These are phyloP conservation scores for Solanum sejunctum DNA, from an alignment of 257 asterid species.

Conservation along the genomic window DNA sequence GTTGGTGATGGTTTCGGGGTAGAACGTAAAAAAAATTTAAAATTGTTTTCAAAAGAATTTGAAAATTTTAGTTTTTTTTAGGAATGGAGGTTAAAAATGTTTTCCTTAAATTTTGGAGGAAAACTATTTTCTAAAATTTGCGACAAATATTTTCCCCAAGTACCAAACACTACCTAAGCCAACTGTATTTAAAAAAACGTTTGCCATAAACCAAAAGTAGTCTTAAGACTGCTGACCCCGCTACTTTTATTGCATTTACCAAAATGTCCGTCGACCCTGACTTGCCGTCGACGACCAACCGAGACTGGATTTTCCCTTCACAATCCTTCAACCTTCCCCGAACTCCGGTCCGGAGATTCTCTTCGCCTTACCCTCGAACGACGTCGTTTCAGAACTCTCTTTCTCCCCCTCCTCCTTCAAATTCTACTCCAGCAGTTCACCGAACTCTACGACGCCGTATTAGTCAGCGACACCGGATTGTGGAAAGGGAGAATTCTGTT, in stretches of 20 bases:
- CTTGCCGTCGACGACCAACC: background rate
- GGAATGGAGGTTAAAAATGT: no score
- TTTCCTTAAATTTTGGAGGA: no score
- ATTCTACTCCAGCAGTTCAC: background rate
- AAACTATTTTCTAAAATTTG: no score
- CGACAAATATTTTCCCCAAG: no score
- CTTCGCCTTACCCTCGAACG: conserved; percentile 34
- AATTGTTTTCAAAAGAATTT: no score
- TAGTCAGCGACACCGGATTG: conserved; percentile 8
- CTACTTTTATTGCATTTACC: background rate
- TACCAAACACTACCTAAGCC: no score
- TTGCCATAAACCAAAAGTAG: background rate
- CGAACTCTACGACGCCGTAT: conserved; percentile 31
- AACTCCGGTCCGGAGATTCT: conserved; percentile 39
- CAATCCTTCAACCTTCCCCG: conserved; percentile 28
- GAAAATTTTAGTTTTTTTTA: no score
- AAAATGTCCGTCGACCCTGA: background rate
- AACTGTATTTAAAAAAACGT: background rate
- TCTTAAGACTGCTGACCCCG: background rate
- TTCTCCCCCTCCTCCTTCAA: background rate
- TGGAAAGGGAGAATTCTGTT: background rate
- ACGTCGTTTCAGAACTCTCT: conserved; percentile 10
- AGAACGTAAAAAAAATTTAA: no score
- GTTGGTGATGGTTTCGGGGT: no score
- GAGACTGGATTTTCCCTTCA: conserved; percentile 80